phyloP scores from a whole-genome alignment of 345 rosid genomes.

The Schrenkiella parvula region DNA sequence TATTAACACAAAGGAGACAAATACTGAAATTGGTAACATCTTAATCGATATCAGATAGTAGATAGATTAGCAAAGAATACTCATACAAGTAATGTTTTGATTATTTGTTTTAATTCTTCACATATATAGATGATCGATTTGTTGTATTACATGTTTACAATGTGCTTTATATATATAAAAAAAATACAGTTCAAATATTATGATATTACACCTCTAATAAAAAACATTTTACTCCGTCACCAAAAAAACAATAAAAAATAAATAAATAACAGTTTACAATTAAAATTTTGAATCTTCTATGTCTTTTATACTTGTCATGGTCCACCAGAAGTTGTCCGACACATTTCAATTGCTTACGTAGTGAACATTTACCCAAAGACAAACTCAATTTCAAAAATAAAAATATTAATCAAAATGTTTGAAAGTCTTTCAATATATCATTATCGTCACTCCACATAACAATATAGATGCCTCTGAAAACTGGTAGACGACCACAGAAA shows the following conservation, averaged over 20 bases:
- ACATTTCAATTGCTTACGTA: slow-evolving; percentile 23
- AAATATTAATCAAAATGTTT: background rate
- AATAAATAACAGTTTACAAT: background rate
- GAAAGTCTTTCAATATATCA: slow-evolving; percentile 18
- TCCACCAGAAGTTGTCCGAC: slow-evolving; percentile 14
- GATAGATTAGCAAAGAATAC: too few relatives aligned
- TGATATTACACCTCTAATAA: too few relatives aligned
- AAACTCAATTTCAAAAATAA: background rate
- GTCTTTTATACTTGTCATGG: background rate
- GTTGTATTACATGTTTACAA: too few relatives aligned
- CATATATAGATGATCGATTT: too few relatives aligned
- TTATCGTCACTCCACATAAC: slow-evolving; percentile 19
- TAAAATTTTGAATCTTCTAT: background rate
- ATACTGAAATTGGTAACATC: too few relatives aligned
- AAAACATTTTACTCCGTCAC: background rate
- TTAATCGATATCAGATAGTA: too few relatives aligned
- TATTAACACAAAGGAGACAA: too few relatives aligned
- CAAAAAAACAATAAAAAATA: too few relatives aligned
- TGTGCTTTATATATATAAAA: too few relatives aligned
- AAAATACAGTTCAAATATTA: too few relatives aligned
- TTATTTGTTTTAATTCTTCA: too few relatives aligned
- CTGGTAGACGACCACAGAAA: slow-evolving; percentile 1
- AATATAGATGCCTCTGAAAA: slow-evolving; percentile 18
- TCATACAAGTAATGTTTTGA: too few relatives aligned
- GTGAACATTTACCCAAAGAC: background rate